A percentile compares a stretch with the other conserved stretches of the same genome.
phyloP scores from a whole-genome alignment of 176 grass and related monocot species.

The Musa itinerans region DNA sequence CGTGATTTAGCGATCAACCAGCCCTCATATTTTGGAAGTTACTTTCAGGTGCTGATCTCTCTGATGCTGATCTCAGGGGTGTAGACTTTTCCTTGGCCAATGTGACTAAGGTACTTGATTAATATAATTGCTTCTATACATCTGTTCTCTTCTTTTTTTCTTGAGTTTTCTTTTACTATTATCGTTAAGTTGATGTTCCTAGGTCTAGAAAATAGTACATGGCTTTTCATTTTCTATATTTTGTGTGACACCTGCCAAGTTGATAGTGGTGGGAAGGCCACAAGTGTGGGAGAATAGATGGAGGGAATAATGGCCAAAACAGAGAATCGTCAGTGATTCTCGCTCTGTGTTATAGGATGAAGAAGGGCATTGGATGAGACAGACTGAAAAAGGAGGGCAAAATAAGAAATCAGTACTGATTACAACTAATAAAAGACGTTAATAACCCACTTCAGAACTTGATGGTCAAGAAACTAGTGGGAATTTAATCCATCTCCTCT shows the following conservation, averaged over 20 bases:
- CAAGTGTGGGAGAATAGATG: neutral
- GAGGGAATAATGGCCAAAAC: neutral
- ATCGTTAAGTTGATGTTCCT: neutral
- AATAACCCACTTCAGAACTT: neutral
- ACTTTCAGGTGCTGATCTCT: slow-evolving; percentile 59
- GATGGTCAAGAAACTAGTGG: neutral
- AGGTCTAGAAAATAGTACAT: neutral
- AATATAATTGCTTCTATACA: neutral
- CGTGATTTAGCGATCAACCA: neutral
- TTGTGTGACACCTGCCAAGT: neutral
- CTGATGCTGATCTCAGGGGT: slow-evolving; percentile 55
- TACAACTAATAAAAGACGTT: neutral
- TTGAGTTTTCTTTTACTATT: neutral
- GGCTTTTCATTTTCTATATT: neutral
- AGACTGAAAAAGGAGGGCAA: neutral
- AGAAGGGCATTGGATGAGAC: neutral
- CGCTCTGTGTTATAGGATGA: neutral
- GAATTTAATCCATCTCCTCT: neutral
- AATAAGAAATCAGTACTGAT: neutral
- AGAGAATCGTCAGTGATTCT: neutral
- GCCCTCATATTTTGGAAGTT: neutral
- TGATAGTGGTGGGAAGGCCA: neutral
- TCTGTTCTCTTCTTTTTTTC: neutral
- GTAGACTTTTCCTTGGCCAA: slow-evolving; percentile 73
- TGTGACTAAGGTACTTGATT: slow-evolving; percentile 41